Base-by-base conservation (phyloP, 352 stramenopile species). In the Aphanomyces invadans region DNA sequence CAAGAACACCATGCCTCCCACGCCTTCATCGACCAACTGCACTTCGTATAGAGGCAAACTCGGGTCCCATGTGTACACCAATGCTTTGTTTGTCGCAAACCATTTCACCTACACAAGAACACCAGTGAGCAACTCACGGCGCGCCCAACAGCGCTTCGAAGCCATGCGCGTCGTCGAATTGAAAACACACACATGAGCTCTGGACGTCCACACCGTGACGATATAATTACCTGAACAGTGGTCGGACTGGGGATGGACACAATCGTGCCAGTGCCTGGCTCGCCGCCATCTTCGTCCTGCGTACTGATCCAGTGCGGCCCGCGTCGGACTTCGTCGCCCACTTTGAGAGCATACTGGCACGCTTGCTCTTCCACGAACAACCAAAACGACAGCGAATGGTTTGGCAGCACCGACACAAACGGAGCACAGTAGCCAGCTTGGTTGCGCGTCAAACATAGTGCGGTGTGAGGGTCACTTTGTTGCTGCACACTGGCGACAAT, bases 341-440 rank as follows among this genome's bases (percentile, higher is more conserved):
- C 46, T 56, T 89, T 88, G 2, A 90, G 72, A 29, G 79, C 77
- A 54, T 89, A 89, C 2, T 80, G 64, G 9, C 62, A 64, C 1
- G 63, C 64, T 26, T 72, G 76, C 9, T 71, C 72, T 23, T 79
- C 66, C 7, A 83, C 75, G 38, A 82, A 89, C 29, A 90, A 48
- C 83, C 83, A 92, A 0, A 90, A 70, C 79, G 87, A 81, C 25
- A 92, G 86, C 1, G 83, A 81, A 67, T 92, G 80, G 46, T 90
- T 87, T 78, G 21, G 3, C 1, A 64, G 39, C 12, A 64, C 17
- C 3, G 55, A 23, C 21, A 64, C 55, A n/a, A 10, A 32, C 36
- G 55, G 55, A n/a, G 55, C 36, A 11, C 32, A 51, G n/a, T 10
- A 31, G 1, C 55, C 55, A 15, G 36, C 12, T 4, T 51, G 55